Evolutionary conservation across 176 grass and related monocot genomes (phyloP).

Genomic region (Olyra latifolia): DNA sequence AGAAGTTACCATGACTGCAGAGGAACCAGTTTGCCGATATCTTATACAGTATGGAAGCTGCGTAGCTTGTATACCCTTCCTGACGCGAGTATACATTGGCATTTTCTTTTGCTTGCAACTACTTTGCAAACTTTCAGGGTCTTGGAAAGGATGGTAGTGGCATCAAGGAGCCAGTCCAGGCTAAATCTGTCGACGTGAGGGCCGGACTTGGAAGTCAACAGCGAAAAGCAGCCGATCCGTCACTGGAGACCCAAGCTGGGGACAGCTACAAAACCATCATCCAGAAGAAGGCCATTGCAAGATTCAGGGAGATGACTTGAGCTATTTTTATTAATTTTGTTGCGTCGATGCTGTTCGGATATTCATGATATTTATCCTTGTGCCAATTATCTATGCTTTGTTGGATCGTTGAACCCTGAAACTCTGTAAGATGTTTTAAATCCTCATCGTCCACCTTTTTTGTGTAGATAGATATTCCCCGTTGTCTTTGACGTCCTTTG

Average conservation of each 20-base stretch:
- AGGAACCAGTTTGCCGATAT: conserved; percentile 15
- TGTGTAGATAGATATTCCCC: too few relatives aligned
- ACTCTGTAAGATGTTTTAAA: background rate
- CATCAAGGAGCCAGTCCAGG: conserved; percentile 94
- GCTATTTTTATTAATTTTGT: background rate
- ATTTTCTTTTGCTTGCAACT: conserved; percentile 48
- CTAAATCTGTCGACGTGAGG: conserved; percentile 71
- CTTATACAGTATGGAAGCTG: conserved; percentile 30
- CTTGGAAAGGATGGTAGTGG: conserved; percentile 91
- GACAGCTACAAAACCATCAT: conserved; percentile 97
- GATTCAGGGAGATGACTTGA: conserved; percentile 88
- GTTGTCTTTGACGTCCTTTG: too few relatives aligned
- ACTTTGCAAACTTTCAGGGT: conserved; percentile 64
- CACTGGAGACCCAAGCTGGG: conserved; percentile 74
- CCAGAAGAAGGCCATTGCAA: conserved; percentile 96
- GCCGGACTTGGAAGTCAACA: conserved; percentile 83
- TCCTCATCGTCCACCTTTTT: too few relatives aligned
- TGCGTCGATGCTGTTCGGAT: background rate
- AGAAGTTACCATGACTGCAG: conserved; percentile 6
- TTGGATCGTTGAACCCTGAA: background rate
- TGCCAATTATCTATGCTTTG: background rate
- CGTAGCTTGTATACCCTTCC: background rate
- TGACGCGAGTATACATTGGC: conserved; percentile 42
- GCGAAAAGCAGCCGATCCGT: conserved; percentile 52
- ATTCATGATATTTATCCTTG: background rate